Evolutionary conservation across 495 filamentous ascomycete genomes (phyloP), one percentile per base, ranked within the genome.

Genomic region (Aspergillus carlsbadensis): DNA sequence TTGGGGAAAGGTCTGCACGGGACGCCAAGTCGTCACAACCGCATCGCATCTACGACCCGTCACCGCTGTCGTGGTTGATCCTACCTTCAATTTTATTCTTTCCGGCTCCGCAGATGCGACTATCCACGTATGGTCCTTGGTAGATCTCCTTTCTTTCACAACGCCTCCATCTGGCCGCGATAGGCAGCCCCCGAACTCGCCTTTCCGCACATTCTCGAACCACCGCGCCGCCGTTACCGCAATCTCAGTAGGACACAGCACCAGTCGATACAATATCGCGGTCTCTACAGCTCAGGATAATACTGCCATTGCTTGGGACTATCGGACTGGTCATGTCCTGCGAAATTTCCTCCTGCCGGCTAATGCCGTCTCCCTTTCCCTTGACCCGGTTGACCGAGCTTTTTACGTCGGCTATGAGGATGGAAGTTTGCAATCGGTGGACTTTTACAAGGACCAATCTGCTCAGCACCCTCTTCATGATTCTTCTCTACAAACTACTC

Each of bases 101-200:
- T 92, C 92, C 2, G 94, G 90, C 36, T 96, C 93, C 8, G 77
- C 87, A 56, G 94, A 98, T 68, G 90, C 93, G 13, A 91, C 87
- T 63, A 80, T 96, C 47, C 87, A 95, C 69, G 84, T 96, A 51
- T 98, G 94, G 94, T 91, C 90, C 6, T 63, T 97, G 17, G 75
- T 85, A 2, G 74, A 79, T 33, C 78, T 98, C 8, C 77, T 97
- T 7, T 87, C 84, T 5, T 87, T 87, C 65, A 75, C 82, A 3
- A 71, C 74, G 51, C 61, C 74, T 57, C 57, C 70, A 26, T 55
- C 62, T 37, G 54, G 70, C 52, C 65, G 67, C 13, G 60, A 72
- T 56, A 70, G 66, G 46, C 72, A 75, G 62, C 61, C 63, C 15
- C 65, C 69, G 66, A 85, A 73, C 62, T 84, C 63, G 59, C 84